Evolutionary conservation across 768 basidiomycete genomes (phyloP), one percentile per base, ranked within the genome.

Genomic region (Tephrocybe sp.): DNA sequence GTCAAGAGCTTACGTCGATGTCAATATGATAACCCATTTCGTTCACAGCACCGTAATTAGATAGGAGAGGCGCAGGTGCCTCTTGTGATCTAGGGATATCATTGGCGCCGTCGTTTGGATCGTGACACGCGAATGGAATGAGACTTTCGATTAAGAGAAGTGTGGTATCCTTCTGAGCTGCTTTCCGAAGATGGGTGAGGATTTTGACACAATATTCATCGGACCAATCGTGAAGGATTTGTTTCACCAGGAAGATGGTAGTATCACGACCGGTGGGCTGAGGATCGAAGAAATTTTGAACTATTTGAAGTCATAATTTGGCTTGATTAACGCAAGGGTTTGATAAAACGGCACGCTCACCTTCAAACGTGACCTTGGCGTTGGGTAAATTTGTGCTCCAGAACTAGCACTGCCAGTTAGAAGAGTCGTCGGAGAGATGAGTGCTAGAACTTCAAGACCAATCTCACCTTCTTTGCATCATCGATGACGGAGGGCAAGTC

Each of bases 141-240:
- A 72, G 49, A 33, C 52, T 57, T 43, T 75, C 74, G 24, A 70
- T 51, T 3, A 74, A n/a, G 41, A 74, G 40, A 7, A 74, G 62
- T 16, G 50, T 62, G 9, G 69, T 69, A 2, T 49, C 15, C 0
- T 62, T 45, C 0, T 31, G 18, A 1, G 70, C 67, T 2, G 63
- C 68, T 1, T 36, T 56, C 13, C 64, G 62, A 3, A 72, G 62
- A 7, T 63, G 56, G 11, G 29, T 37, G 2, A 73, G 60, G 42
- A 72, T 63, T 33, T 58, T 60, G 40, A 47, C 23, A 21, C 43
- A 47, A 34, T 60, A 48, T 19, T 45, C 61, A 45, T 80, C 76
- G 1, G 78, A 70, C 80, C 80, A 82, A 54, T 82, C 78, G 52
- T 82, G 80, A 29, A 78, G 68, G 41, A 81, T 70, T 7, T 73